These are phyloP conservation scores for Eutypella sp. DNA, from an alignment of 2,329 filamentous ascomycete species.

Conservation along the genomic window DNA sequence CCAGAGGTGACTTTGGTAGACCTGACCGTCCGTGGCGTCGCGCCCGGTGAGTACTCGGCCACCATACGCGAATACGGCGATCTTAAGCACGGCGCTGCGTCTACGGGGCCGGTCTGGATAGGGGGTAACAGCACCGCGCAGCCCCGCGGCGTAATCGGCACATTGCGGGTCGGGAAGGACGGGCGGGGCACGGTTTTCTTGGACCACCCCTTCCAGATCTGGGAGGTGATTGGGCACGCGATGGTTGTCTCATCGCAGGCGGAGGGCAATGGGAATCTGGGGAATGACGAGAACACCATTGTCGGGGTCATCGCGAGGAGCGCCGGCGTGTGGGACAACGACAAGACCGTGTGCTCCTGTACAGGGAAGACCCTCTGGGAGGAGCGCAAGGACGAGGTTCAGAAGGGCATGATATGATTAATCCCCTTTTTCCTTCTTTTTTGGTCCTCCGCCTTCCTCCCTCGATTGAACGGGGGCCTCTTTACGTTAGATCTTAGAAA, in stretches of 20 bases:
- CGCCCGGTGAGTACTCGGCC: conserved; percentile 75
- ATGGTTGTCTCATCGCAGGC: conserved; percentile 73
- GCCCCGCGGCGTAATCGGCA: conserved; percentile 58
- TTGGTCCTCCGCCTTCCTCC: no score
- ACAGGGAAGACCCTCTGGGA: conserved; percentile 98
- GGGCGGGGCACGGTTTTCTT: conserved; percentile 77
- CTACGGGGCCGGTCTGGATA: conserved; percentile 78
- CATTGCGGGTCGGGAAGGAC: conserved; percentile 67
- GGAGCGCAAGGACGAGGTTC: conserved; percentile 83
- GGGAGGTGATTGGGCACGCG: conserved; percentile 93
- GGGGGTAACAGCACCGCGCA: conserved; percentile 38
- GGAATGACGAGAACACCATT: conserved; percentile 78
- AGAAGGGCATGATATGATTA: conserved; percentile 85
- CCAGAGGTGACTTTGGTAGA: conserved; percentile 77
- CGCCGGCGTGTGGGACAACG: conserved; percentile 97
- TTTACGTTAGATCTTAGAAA: no score
- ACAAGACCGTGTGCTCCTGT: conserved; percentile 97
- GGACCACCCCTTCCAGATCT: conserved; percentile 78
- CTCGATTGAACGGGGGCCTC: no score
- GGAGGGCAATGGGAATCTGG: conserved; percentile 54
- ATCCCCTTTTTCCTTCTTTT: no score
- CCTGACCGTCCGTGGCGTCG: conserved; percentile 76
- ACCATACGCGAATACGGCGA: conserved; percentile 83
- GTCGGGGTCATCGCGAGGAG: conserved; percentile 93
- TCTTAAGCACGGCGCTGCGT: conserved; percentile 76